Evolutionary conservation across 257 asterid species (phyloP).

Genomic region (Buddleja alternifolia): DNA sequence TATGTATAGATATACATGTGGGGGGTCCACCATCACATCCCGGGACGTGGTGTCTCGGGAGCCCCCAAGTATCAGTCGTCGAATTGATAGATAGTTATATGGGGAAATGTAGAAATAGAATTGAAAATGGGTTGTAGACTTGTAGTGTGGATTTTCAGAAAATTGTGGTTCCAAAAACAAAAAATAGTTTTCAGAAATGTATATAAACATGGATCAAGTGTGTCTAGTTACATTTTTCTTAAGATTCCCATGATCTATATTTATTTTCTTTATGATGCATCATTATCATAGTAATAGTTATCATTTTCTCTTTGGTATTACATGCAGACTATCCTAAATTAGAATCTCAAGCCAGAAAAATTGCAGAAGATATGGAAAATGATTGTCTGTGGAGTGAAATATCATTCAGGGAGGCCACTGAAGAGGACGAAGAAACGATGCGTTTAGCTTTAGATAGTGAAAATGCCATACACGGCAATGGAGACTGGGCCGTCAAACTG

Average conservation of each 20-base stretch:
- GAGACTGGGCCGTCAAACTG: conserved; percentile 97
- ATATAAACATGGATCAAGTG: too few species aligned
- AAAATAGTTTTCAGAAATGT: too few species aligned
- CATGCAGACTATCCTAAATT: conserved; percentile 84
- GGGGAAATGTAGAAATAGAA: too few species aligned
- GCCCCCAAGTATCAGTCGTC: too few species aligned
- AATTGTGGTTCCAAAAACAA: too few species aligned
- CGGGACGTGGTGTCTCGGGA: too few species aligned
- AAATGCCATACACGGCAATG: conserved; percentile 83
- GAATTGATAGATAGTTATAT: too few species aligned
- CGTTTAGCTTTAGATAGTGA: conserved; percentile 74
- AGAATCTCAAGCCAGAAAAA: conserved; percentile 75
- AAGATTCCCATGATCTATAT: conserved; percentile 18
- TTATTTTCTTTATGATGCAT: conserved; percentile 3
- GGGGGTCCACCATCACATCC: too few species aligned
- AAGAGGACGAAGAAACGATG: conserved; percentile 71
- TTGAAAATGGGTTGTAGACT: too few species aligned
- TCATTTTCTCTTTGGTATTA: conserved; percentile 15
- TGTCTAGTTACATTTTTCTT: too few species aligned
- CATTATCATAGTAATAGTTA: background rate
- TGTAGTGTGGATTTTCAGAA: too few species aligned
- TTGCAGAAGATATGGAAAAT: conserved; percentile 72
- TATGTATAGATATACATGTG: too few species aligned
- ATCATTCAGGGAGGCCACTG: conserved; percentile 65
- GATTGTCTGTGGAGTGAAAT: conserved; percentile 57